These are phyloP conservation scores for Xylariales sp. DNA, from an alignment of 2,329 filamentous ascomycete genomes.

Conservation along the genomic window DNA sequence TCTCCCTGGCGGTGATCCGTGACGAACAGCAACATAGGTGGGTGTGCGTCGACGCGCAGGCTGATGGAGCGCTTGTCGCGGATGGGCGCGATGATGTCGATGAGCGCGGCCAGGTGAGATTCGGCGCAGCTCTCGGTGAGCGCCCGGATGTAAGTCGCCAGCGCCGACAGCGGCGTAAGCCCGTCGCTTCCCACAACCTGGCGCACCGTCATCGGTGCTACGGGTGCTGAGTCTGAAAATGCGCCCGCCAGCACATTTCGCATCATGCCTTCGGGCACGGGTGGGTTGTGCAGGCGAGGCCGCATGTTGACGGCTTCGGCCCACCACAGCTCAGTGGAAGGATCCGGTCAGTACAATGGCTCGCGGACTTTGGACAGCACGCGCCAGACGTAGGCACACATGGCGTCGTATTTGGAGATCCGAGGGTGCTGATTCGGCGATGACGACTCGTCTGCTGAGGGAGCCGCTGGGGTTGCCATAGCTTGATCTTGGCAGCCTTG, in stretches of 20 bases:
- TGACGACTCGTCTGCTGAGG: background rate
- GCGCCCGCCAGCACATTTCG: slow-evolving; percentile 28
- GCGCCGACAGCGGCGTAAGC: slow-evolving; percentile 12
- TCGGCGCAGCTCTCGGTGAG: slow-evolving; percentile 6
- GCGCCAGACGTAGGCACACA: slow-evolving; percentile 28
- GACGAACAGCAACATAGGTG: background rate
- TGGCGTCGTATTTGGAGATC: slow-evolving; percentile 4
- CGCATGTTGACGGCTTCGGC: slow-evolving; percentile 4
- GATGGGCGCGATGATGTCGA: background rate
- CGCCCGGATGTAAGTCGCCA: background rate
- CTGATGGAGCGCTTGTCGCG: background rate
- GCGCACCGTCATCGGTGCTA: background rate
- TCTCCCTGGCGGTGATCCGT: background rate
- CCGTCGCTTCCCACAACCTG: slow-evolving; percentile 2
- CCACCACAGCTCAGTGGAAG: background rate
- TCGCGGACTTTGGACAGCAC: slow-evolving; percentile 19
- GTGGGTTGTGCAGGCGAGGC: slow-evolving; percentile 25
- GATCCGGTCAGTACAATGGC: background rate
- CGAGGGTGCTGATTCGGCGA: background rate
- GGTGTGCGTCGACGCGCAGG: slow-evolving; percentile 1
- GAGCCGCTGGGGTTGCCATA: background rate
- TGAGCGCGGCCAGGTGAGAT: background rate
- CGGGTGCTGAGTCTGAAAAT: slow-evolving; percentile 10
- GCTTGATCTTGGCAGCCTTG: slow-evolving; percentile 1
- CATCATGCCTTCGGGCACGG: slow-evolving; percentile 27